Conservation (phyloP, 169 alveolate genomes). For the Sarcocystis neurona region DNA sequence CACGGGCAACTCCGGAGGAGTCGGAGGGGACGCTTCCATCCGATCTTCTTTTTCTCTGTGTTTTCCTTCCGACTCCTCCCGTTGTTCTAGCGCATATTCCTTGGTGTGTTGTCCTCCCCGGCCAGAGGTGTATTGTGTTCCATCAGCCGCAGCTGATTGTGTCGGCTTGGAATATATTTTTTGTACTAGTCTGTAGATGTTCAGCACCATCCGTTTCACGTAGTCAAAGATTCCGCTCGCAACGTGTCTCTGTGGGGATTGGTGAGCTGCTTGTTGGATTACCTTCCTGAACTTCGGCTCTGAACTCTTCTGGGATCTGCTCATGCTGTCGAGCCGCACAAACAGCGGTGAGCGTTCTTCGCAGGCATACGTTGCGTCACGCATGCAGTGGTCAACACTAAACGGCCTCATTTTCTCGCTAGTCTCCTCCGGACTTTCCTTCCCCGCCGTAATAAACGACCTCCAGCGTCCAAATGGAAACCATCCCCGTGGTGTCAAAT, state of each 20-base stretch:
- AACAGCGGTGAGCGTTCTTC: not conserved
- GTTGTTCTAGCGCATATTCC: not conserved
- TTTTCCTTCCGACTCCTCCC: too few relatives aligned
- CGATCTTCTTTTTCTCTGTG: not conserved
- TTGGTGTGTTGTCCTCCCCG: not conserved
- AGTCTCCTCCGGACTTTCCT: not conserved
- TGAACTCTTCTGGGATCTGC: not conserved
- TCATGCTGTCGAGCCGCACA: not conserved
- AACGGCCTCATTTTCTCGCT: not conserved
- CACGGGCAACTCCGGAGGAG: constrained; percentile 26
- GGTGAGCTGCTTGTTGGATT: too few relatives aligned
- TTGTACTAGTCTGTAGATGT: too few relatives aligned
- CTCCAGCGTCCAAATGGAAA: not conserved
- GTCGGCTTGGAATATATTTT: too few relatives aligned
- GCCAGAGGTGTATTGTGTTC: too few relatives aligned
- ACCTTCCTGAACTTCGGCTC: too few relatives aligned
- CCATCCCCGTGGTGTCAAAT: not conserved
- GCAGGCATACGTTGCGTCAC: not conserved
- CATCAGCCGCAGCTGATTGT: too few relatives aligned
- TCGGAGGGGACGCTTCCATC: too few relatives aligned
- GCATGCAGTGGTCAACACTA: not conserved
- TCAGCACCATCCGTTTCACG: too few relatives aligned
- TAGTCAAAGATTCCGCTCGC: too few relatives aligned
- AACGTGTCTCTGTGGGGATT: too few relatives aligned
- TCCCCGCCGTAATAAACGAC: not conserved